A percentile compares a stretch with the other conserved stretches of the same genome.
These are phyloP conservation scores for Myrica gale DNA, from an alignment of 306 rosid species.

Conservation along the genomic window DNA sequence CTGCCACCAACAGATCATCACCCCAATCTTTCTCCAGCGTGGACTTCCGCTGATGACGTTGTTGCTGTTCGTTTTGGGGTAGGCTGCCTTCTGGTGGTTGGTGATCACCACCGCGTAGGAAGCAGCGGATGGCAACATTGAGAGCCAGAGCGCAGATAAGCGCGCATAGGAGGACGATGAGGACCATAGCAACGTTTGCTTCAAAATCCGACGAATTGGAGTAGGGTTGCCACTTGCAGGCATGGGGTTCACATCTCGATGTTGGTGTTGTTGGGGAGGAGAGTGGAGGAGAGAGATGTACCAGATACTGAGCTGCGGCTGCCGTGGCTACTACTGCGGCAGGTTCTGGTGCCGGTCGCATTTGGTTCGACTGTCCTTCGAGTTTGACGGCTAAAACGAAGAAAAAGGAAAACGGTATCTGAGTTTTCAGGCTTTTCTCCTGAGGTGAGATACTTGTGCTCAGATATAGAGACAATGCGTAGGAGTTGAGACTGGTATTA, in stretches of 20 bases:
- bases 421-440: background rate
- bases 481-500: slow-evolving; percentile 13
- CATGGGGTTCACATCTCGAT: slow-evolving; percentile 18
- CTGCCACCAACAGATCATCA: slow-evolving; percentile 16
- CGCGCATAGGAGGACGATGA: slow-evolving; percentile 49
- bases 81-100: background rate
- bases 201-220: slow-evolving; percentile 43
- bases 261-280: slow-evolving; percentile 5
- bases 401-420: background rate
- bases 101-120: slow-evolving; percentile 29
- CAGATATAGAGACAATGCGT: slow-evolving; percentile 18
- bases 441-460: background rate
- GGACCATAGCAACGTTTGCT: slow-evolving; percentile 42
- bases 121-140: slow-evolving; percentile 46
- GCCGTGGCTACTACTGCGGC: background rate
- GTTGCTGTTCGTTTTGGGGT: background rate
- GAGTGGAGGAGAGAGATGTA: slow-evolving; percentile 24
- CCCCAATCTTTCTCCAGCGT: background rate
- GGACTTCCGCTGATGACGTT: slow-evolving; percentile 18
- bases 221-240: slow-evolving; percentile 40
- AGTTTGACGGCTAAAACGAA: background rate
- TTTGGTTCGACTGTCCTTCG: background rate
- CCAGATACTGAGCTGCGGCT: background rate
- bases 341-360: slow-evolving; percentile 4
- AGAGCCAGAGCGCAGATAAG: slow-evolving; percentile 45